A percentile compares a stretch with the other conserved stretches of the same genome.
phyloP scores from a whole-genome alignment of 1,284 basidiomycete genomes.

The Heterobasidion parviporum region DNA sequence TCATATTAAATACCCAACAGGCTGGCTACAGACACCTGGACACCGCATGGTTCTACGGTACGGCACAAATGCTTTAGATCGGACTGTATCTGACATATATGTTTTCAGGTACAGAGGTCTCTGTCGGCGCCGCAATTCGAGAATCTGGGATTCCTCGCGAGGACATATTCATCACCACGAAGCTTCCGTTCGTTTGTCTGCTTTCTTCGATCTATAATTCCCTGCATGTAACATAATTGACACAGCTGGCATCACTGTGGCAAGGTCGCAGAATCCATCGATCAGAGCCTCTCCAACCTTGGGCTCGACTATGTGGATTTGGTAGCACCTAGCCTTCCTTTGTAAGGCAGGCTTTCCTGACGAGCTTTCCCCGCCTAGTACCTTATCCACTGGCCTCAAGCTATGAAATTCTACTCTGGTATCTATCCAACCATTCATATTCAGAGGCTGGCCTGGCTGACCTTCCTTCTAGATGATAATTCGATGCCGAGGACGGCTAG shows the following conservation, averaged over 20 bases:
- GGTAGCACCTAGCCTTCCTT: constrained; percentile 8
- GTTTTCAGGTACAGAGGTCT: constrained; percentile 24
- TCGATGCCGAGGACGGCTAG: not conserved
- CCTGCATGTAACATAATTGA: not conserved
- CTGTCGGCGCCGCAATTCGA: constrained; percentile 34
- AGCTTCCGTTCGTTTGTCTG: constrained; percentile 16
- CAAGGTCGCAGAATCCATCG: constrained; percentile 19
- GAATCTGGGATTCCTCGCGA: constrained; percentile 30
- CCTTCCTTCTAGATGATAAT: not conserved
- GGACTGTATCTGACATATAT: not conserved
- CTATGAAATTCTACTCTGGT: constrained; percentile 17
- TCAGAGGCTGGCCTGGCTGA: not conserved
- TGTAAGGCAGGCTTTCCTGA: not conserved
- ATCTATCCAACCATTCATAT: not conserved
- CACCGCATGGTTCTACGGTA: not conserved
- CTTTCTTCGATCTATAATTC: not conserved
- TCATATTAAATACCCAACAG: not conserved
- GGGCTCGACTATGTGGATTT: constrained; percentile 24
- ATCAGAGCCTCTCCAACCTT: constrained; percentile 20
- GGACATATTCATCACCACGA: constrained; percentile 35
- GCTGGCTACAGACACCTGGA: not conserved
- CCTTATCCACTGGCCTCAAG: constrained; percentile 25
- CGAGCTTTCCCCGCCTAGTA: constrained; percentile 12
- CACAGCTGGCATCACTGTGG: constrained; percentile 17
- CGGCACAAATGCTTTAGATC: not conserved